Evolutionary conservation across 495 filamentous ascomycete genomes (phyloP), one percentile per base, ranked within the genome.

Genomic region (Platismatia glauca): DNA sequence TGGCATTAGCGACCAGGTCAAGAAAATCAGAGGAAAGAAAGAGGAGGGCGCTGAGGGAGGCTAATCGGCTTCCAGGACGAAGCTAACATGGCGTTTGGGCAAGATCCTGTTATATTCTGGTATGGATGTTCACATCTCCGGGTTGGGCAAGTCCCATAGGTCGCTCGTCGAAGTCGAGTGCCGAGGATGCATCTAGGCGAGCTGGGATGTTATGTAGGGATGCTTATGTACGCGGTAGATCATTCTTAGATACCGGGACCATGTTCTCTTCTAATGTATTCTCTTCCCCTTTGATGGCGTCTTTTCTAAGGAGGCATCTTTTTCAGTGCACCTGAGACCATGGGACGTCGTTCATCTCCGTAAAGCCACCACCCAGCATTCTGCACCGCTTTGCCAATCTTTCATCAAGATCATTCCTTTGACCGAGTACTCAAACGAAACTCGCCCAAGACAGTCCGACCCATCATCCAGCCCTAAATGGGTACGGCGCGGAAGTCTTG

Each of bases 1-100:
- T 39, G 44, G 56, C 4, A 35, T 77, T 15, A 59, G 63, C 18
- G 73, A 69, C 20, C 29, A 68, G 18, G 70, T 70, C 35, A 69
- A 71, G 37, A 56, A 58, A 57, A 37, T 72, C 12, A 64, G 56
- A 35, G 64, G 59, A 43, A 66, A 69, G 56, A 63, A 66, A 67
- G 39, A 63, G 52, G 69, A 68, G 33, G 53, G 57, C 15, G 59
- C 64, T 34, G 61, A 41, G 29, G 52, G 35, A 58, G 57, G 61
- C 55, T 57, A 38, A 52, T 3, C 7, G 52, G 20, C 55, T 53
- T 34, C 34, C 34, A 55, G 34, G 55, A 56, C 39, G 4, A 46
- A 41, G 35, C 52, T 62, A 33, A 18, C 34, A 27, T 18, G 50
- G 60, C 48, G 60, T 62, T 55, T 55, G 18, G 37, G 20, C 38